phyloP scores from a whole-genome alignment of 345 rosid species.

The Eucalyptus regnans region DNA sequence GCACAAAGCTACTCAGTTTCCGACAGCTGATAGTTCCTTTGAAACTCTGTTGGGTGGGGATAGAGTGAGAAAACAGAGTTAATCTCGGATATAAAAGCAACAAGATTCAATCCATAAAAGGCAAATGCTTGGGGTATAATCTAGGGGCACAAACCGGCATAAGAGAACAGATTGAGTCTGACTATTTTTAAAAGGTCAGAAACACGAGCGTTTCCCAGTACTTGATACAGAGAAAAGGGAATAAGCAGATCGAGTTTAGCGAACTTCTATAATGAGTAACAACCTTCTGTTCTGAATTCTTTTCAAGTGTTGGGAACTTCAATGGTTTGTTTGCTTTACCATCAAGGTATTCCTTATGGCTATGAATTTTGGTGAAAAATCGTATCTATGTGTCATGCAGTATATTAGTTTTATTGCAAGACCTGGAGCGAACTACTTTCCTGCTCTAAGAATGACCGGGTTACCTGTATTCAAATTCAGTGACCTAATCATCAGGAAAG shows the following conservation, averaged over 20 bases:
- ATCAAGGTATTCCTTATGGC: neutral
- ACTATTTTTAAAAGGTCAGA: too few species aligned
- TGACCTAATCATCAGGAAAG: too few species aligned
- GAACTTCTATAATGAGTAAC: neutral
- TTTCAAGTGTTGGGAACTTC: neutral
- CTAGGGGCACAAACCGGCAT: too few species aligned
- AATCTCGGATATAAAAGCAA: too few species aligned
- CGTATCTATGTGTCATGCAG: neutral
- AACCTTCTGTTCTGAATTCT: neutral
- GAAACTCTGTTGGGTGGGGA: too few species aligned
- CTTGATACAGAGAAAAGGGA: neutral
- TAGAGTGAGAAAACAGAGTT: too few species aligned
- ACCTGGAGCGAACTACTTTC: neutral
- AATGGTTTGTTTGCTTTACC: neutral
- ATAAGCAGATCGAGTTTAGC: neutral
- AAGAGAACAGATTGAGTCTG: too few species aligned
- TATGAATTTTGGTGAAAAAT: neutral
- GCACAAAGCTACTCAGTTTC: too few species aligned
- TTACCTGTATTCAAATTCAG: too few species aligned
- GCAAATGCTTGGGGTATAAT: too few species aligned
- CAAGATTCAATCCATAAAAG: too few species aligned
- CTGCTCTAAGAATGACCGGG: neutral
- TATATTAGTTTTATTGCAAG: neutral
- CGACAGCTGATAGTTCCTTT: too few species aligned
- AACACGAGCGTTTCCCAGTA: accelerated